phyloP scores from a whole-genome alignment of 208 protist genomes.

The Phytomonas francai region DNA sequence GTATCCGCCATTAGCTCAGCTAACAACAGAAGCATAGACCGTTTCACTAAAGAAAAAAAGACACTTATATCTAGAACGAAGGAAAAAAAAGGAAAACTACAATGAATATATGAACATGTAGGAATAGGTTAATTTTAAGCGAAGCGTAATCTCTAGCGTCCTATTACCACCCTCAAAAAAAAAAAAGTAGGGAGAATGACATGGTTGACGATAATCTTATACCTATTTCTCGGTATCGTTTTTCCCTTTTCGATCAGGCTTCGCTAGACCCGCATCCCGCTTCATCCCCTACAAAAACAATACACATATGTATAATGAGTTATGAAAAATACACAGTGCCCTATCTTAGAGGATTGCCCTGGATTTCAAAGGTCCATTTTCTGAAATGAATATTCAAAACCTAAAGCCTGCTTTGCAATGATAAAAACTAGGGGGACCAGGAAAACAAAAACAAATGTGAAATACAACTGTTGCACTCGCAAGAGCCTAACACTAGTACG shows the following conservation, averaged over 20 bases:
- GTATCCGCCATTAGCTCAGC: no score
- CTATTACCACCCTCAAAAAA: conserved; percentile 8
- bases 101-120: conserved; percentile 7
- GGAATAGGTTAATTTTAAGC: neutral
- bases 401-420: neutral
- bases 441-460: neutral
- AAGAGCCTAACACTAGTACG: neutral
- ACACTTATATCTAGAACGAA: neutral
- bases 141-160: neutral
- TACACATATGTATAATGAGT: neutral
- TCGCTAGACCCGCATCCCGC: neutral
- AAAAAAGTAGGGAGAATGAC: no score
- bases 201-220: no score
- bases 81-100: neutral
- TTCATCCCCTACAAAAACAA: no score
- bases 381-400: neutral
- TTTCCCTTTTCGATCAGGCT: neutral
- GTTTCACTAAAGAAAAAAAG: neutral
- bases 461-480: neutral
- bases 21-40: no score
- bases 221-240: neutral
- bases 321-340: neutral
- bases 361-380: neutral
- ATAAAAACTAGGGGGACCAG: neutral
- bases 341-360: neutral